Base-by-base conservation (phyloP, 352 stramenopile genomes). In the Phytophthora uliginosa region DNA sequence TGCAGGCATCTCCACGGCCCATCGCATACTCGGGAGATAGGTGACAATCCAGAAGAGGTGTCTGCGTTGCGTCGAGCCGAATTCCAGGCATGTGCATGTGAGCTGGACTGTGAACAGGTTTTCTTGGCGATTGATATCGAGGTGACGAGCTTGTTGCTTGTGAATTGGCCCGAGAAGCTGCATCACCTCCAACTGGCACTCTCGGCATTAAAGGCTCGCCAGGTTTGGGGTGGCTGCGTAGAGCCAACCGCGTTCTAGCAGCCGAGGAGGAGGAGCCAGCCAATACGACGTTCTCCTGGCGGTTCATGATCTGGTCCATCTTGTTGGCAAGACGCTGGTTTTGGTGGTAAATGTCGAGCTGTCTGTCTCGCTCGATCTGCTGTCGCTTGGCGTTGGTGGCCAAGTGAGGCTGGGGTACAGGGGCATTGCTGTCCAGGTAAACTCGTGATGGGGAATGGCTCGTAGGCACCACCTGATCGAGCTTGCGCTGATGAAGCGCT, bases 41-140 rank as follows among this genome's bases (percentile, higher is more conserved):
- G 56, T 94, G 87, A 54, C 86, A 95, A 68, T 95, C 88, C 31
- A 95, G 58, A 31, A 95, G 74, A 36, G 88, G 88, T 2, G 82
- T 93, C 63, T 95, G 88, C 0, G 78, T 85, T 10, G 84, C 73
- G 26, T 93, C 79, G 8, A 94, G 68, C 0, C 88, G 88, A 55
- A 95, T 86, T 42, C 88, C 88, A 28, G 88, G 88, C 72, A 90
- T 90, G 61, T 91, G 79, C 4, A 88, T 72, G 36, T 87, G 79
- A 13, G 86, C 86, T 1, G 83, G 84, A 51, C 73, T 85, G 59
- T 88, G 84, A 1, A 78, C 45, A 0, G 67, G 40, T 31, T 91
- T 88, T n/a, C 33, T 31, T 17, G 47, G 54, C 6, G 56, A 74
- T 24, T 59, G 31, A 18, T 22, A 69, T 6, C 20, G 36, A 33